These are phyloP conservation scores for Parsonsia alboflavescens DNA, from an alignment of 257 asterid genomes.

Conservation along the genomic window DNA sequence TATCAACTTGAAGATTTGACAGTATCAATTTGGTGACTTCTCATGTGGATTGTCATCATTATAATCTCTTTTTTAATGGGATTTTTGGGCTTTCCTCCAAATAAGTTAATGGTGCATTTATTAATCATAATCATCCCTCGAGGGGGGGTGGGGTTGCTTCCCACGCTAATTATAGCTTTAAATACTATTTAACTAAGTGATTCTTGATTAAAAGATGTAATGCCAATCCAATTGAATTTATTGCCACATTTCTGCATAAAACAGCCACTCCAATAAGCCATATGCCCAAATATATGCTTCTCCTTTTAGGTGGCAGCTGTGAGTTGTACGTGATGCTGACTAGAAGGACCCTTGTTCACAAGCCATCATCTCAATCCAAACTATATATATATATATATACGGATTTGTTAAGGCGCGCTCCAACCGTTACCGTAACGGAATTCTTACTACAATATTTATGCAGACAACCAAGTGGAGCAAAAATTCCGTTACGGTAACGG, in stretches of 20 bases:
- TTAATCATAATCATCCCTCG: constrained; percentile 6
- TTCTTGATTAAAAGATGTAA: neutral
- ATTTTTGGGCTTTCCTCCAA: neutral
- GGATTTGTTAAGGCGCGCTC: too few species aligned
- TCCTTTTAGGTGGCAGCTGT: neutral
- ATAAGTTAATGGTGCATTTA: constrained; percentile 10
- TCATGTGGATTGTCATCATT: constrained; percentile 6
- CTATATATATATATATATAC: too few species aligned
- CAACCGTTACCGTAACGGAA: too few species aligned
- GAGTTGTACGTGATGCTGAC: constrained; percentile 1
- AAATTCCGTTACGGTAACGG: too few species aligned
- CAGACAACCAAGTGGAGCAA: too few species aligned
- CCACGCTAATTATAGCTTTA: constrained; percentile 7
- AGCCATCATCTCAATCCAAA: constrained; percentile 19
- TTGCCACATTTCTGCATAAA: neutral
- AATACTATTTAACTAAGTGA: neutral
- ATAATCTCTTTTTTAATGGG: constrained; percentile 2
- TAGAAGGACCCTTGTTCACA: constrained; percentile 5
- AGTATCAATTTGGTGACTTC: neutral
- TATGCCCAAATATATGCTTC: neutral
- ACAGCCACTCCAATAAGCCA: constrained; percentile 3
- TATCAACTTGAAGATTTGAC: neutral
- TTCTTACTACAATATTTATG: too few species aligned
- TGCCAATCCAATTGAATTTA: neutral
- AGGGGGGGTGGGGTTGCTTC: neutral